These are phyloP conservation scores for Dissophora ornata DNA, from an alignment of 192 early-diverging fungal genomes.

Conservation along the genomic window DNA sequence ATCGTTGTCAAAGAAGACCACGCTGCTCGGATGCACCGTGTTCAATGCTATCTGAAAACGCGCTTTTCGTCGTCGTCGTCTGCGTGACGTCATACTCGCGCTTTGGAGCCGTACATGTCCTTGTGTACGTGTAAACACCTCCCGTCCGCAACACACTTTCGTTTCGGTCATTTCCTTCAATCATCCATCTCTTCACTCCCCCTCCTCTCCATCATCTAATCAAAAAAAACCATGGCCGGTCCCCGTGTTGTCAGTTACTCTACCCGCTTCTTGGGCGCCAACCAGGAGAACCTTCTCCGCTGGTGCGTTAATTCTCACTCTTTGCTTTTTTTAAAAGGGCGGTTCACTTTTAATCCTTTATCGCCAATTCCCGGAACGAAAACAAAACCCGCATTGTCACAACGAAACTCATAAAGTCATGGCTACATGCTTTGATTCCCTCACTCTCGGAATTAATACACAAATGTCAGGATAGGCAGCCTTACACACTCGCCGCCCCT, in stretches of 20 bases:
- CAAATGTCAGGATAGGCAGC: too few relatives aligned
- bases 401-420: too few relatives aligned
- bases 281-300: conserved; percentile 49
- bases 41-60: too few relatives aligned
- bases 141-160: not conserved
- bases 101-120: too few relatives aligned
- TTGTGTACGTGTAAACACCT: too few relatives aligned
- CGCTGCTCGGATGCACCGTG: too few relatives aligned
- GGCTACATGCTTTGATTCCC: too few relatives aligned
- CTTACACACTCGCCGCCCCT: too few relatives aligned
- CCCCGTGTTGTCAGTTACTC: conserved; percentile 51
- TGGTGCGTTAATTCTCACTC: conserved; percentile 18
- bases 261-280: conserved; percentile 52
- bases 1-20: too few relatives aligned
- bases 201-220: not conserved
- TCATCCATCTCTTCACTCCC: not conserved
- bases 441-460: not conserved
- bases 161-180: not conserved
- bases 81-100: too few relatives aligned
- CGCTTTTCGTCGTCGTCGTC: too few relatives aligned
- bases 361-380: not conserved
- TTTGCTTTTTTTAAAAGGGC: conserved; percentile 16
- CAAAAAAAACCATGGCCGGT: conserved; percentile 53
- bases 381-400: not conserved
- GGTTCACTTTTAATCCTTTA: not conserved